Percentiles rank a stretch among this genome's conserved stretches.
phyloP scores from a whole-genome alignment of 1,284 basidiomycete species.

The Meripilus lineatus region DNA sequence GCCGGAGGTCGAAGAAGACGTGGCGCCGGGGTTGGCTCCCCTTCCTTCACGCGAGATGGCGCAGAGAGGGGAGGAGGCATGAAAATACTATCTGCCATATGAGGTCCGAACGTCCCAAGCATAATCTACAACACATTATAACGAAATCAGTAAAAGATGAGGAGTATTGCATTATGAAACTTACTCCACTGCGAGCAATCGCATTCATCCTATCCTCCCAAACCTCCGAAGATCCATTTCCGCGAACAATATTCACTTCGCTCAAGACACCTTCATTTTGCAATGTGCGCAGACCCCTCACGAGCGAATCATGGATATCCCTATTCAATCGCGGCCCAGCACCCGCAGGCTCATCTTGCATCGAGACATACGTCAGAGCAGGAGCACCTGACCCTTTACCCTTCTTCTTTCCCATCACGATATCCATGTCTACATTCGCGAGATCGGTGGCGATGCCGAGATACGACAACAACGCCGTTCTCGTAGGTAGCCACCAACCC shows the following conservation, averaged over 20 bases:
- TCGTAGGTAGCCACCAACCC: conserved; percentile 73
- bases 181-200: conserved; percentile 68
- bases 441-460: conserved; percentile 15
- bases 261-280: conserved; percentile 49
- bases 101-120: conserved; percentile 67
- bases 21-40: conserved; percentile 15
- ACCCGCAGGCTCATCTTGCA: conserved; percentile 49
- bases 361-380: conserved; percentile 72
- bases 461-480: conserved; percentile 22
- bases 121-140: conserved; percentile 46
- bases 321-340: conserved; percentile 37
- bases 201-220: conserved; percentile 63
- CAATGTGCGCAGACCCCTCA: conserved; percentile 47
- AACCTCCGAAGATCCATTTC: conserved; percentile 32
- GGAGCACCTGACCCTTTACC: conserved; percentile 31
- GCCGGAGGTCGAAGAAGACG: no score
- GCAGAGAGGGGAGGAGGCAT: conserved; percentile 48
- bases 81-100: conserved; percentile 70
- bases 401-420: conserved; percentile 21
- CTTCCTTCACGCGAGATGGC: conserved; percentile 8
- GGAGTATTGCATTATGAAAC: conserved; percentile 19
- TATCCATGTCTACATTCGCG: not conserved
- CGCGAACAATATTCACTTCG: conserved; percentile 63
- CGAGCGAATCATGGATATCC: conserved; percentile 49
- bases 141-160: conserved; percentile 3